Evolutionary conservation across 768 basidiomycete species (phyloP).

Genomic region (Phaeolepiota aurea): DNA sequence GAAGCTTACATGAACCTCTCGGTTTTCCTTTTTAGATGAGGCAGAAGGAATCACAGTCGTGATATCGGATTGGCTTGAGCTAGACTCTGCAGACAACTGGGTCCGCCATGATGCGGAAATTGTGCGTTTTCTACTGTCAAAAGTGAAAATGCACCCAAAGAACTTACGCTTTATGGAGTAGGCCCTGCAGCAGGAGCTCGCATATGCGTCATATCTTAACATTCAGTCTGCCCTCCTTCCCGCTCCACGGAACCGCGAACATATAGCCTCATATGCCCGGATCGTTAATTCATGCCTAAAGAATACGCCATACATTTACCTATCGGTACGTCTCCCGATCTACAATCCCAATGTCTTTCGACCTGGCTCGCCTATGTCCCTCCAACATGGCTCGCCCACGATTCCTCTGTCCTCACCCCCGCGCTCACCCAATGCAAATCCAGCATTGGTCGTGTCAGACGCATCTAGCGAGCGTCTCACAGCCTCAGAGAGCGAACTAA

Average conservation of each 20-base stretch:
- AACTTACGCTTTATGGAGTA: slow-evolving; percentile 20
- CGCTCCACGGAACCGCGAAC: slow-evolving; percentile 73
- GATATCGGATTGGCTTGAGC: slow-evolving; percentile 90
- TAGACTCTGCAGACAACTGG: slow-evolving; percentile 90
- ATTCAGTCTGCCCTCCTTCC: slow-evolving; percentile 82
- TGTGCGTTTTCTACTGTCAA: slow-evolving; percentile 37
- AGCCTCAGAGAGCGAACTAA: slow-evolving; percentile 48
- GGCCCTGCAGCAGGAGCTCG: slow-evolving; percentile 90
- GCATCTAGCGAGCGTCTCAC: slow-evolving; percentile 19
- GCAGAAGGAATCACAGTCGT: slow-evolving; percentile 65
- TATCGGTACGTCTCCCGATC: slow-evolving; percentile 79
- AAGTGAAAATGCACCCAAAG: slow-evolving; percentile 1
- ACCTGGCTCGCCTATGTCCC: slow-evolving; percentile 18
- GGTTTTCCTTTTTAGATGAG: slow-evolving; percentile 46
- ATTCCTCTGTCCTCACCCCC: not conserved
- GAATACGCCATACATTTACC: slow-evolving; percentile 60
- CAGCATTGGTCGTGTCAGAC: slow-evolving; percentile 25
- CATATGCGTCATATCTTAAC: slow-evolving; percentile 89
- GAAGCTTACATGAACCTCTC: no score
- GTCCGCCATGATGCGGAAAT: slow-evolving; percentile 95
- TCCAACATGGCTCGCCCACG: slow-evolving; percentile 10
- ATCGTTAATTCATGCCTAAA: slow-evolving; percentile 75
- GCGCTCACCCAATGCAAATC: not conserved
- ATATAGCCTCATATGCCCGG: slow-evolving; percentile 90
- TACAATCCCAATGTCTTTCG: slow-evolving; percentile 66